phyloP scores from a whole-genome alignment of 2,329 filamentous ascomycete species.

The Cyanodermella asteris region DNA sequence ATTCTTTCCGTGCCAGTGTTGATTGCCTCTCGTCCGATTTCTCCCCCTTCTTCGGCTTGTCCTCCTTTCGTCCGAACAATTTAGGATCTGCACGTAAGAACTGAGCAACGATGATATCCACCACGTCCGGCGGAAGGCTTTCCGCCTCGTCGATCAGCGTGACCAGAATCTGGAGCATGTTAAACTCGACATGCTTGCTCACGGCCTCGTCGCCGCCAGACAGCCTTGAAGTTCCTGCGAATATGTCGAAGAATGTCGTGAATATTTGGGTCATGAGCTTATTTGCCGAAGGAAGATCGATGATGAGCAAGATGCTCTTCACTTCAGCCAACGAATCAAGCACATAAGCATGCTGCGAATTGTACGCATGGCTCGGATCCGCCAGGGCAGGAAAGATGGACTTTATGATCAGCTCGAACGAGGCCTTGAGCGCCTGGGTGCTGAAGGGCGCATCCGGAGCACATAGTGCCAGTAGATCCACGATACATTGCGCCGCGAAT shows the following conservation, averaged over 20 bases:
- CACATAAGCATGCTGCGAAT: constrained; percentile 80
- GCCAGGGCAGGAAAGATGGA: constrained; percentile 67
- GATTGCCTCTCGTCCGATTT: constrained; percentile 52
- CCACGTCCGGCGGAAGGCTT: constrained; percentile 55
- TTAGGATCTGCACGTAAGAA: constrained; percentile 72
- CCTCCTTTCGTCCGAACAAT: constrained; percentile 23
- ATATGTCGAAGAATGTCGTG: constrained; percentile 73
- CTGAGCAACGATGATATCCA: constrained; percentile 87
- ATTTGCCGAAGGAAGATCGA: constrained; percentile 67
- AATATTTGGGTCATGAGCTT: constrained; percentile 64
- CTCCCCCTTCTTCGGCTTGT: constrained; percentile 33
- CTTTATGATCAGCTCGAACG: constrained; percentile 74
- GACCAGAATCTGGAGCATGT: constrained; percentile 69
- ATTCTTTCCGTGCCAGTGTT: constrained; percentile 64
- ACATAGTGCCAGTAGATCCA: constrained; percentile 80
- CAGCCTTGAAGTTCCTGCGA: constrained; percentile 55
- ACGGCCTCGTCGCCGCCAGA: constrained; percentile 61
- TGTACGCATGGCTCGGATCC: constrained; percentile 73
- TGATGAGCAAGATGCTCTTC: constrained; percentile 81
- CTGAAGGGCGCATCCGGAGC: constrained; percentile 92
- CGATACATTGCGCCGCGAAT: constrained; percentile 69
- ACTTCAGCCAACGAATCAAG: constrained; percentile 73
- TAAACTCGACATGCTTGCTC: constrained; percentile 80
- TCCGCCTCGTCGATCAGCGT: constrained; percentile 71
- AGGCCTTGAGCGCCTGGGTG: constrained; percentile 75